Evolutionary conservation across 768 basidiomycete genomes (phyloP).

Genomic region (Russula olivacea): DNA sequence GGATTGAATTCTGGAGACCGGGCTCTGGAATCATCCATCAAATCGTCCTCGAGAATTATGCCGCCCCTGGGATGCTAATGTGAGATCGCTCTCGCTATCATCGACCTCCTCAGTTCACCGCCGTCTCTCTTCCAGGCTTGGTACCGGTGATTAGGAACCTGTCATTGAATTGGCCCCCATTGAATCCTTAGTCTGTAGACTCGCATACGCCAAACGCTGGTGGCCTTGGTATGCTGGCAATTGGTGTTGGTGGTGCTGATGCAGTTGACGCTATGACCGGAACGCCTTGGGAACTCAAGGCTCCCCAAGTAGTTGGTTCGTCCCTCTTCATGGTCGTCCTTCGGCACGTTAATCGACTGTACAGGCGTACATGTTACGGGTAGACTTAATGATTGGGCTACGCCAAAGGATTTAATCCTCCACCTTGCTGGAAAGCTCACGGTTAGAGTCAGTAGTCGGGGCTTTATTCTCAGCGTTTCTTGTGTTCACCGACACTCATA

Average conservation of each 20-base stretch:
- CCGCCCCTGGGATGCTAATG: conserved; percentile 93
- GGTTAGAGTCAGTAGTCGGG: conserved; percentile 69
- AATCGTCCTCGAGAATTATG: conserved; percentile 96
- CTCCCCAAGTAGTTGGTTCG: conserved; percentile 75
- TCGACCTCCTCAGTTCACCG: conserved; percentile 14
- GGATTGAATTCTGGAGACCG: conserved; percentile 97
- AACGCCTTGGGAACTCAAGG: conserved; percentile 97
- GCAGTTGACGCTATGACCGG: conserved; percentile 98
- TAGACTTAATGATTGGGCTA: conserved; percentile 82
- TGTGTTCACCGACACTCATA: not conserved
- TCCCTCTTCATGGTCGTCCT: not conserved
- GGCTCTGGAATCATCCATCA: conserved; percentile 96
- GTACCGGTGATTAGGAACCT: conserved; percentile 52
- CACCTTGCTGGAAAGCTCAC: conserved; percentile 92
- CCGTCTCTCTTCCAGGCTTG: conserved; percentile 49
- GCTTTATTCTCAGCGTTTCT: conserved; percentile 29
- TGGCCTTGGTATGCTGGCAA: conserved; percentile 92
- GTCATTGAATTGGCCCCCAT: not conserved
- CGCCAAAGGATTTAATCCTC: conserved; percentile 93
- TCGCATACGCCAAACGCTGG: conserved; percentile 98
- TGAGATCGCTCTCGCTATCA: conserved; percentile 32
- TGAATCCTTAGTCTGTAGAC: conserved; percentile 41
- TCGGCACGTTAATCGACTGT: conserved; percentile 3
- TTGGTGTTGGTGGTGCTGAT: conserved; percentile 98
- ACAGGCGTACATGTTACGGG: conserved; percentile 86